Conservation (phyloP, 371 early-diverging fungal genomes). For the Haplosporangium sp. region DNA sequence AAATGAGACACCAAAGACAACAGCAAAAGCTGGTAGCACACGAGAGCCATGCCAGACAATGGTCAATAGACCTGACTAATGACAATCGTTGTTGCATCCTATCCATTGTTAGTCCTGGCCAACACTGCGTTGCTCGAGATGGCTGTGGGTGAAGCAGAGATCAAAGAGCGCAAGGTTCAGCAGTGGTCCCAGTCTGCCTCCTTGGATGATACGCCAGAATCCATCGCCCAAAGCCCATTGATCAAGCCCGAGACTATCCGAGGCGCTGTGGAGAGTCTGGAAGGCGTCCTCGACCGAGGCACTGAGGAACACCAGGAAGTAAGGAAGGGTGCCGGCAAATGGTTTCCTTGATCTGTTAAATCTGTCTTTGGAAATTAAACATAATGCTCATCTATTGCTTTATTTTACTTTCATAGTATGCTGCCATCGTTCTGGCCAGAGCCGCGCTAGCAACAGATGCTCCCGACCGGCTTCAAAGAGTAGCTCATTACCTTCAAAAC, state of each 20-base stretch:
- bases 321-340: not conserved
- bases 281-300: slow-evolving; percentile 32
- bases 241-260: slow-evolving; percentile 39
- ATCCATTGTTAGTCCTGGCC: slow-evolving; percentile 26
- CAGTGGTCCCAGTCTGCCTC: slow-evolving; percentile 27
- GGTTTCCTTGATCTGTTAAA: not conserved
- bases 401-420: slow-evolving; percentile 18
- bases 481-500: slow-evolving; percentile 46
- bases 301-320: slow-evolving; percentile 55
- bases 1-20: too few relatives aligned
- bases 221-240: slow-evolving; percentile 30
- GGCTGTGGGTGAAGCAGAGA: slow-evolving; percentile 44
- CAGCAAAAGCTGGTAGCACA: not conserved
- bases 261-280: slow-evolving; percentile 43
- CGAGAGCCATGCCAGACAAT: not conserved
- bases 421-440: slow-evolving; percentile 48
- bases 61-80: not conserved
- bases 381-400: not conserved
- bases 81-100: not conserved
- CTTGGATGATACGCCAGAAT: slow-evolving; percentile 48
- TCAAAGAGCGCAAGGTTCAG: slow-evolving; percentile 16
- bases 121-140: slow-evolving; percentile 50
- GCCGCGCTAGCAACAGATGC: slow-evolving; percentile 46
- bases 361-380: not conserved
- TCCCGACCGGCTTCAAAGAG: slow-evolving; percentile 43